phyloP scores from a whole-genome alignment of 352 stramenopile species.

The Pythium dissotocum region DNA sequence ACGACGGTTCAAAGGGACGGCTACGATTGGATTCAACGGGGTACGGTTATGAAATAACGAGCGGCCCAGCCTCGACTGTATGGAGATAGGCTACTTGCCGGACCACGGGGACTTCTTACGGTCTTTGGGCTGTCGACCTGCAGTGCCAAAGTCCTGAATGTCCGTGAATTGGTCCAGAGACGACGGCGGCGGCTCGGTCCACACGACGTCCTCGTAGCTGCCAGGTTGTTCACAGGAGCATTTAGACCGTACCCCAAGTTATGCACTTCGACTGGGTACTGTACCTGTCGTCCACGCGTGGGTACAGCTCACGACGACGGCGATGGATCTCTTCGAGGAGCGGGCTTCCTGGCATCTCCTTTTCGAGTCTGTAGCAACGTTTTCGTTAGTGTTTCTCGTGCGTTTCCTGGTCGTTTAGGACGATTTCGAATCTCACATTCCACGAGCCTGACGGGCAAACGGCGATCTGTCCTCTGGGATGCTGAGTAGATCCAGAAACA shows the following conservation, averaged over 20 bases:
- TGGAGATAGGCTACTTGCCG: background rate
- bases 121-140: background rate
- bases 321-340: conserved; percentile 18
- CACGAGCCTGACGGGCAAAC: conserved; percentile 29
- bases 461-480: conserved; percentile 41
- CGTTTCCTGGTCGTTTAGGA: background rate
- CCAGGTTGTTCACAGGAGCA: background rate
- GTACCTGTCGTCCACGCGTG: conserved; percentile 15
- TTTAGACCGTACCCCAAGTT: no score
- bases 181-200: conserved; percentile 17
- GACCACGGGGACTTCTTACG: background rate
- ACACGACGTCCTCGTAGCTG: conserved; percentile 20
- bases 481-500: conserved; percentile 42
- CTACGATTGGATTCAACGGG: background rate
- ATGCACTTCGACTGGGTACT: no score
- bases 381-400: background rate
- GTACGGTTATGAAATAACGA: background rate
- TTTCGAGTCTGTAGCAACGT: conserved; percentile 4
- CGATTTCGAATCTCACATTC: conserved; percentile 25
- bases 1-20: background rate
- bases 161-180: background rate
- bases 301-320: conserved; percentile 19
- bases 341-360: conserved; percentile 20
- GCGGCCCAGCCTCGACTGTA: background rate
- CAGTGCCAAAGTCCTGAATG: background rate